phyloP scores from a whole-genome alignment of 768 basidiomycete genomes.

The Suillus lakei region DNA sequence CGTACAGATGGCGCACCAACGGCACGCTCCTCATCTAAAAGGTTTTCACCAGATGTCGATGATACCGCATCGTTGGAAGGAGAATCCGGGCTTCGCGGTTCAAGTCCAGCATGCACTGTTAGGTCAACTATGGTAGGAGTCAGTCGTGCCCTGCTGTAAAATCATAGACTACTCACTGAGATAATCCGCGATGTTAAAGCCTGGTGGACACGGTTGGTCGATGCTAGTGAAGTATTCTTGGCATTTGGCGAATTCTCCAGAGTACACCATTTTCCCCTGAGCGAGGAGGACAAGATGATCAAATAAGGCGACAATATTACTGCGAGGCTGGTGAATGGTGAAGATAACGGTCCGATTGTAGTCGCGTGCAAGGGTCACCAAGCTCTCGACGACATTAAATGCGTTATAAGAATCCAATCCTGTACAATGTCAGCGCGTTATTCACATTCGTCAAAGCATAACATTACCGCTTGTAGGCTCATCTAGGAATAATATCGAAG shows the following conservation, averaged over 20 bases:
- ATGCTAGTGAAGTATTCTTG: slow-evolving; percentile 78
- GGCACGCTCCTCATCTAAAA: slow-evolving; percentile 75
- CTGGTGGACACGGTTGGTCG: slow-evolving; percentile 85
- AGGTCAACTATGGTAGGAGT: slow-evolving; percentile 59
- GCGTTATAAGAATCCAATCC: slow-evolving; percentile 97
- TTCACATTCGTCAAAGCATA: neutral
- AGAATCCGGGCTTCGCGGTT: slow-evolving; percentile 32
- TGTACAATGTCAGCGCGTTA: slow-evolving; percentile 33
- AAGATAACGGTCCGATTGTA: slow-evolving; percentile 97
- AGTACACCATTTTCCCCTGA: slow-evolving; percentile 83
- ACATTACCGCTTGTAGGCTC: slow-evolving; percentile 89
- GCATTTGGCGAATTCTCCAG: slow-evolving; percentile 75
- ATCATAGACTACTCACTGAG: slow-evolving; percentile 65
- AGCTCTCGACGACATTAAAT: slow-evolving; percentile 88
- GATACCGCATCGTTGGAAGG: slow-evolving; percentile 53
- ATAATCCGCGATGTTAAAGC: slow-evolving; percentile 97
- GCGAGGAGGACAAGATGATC: slow-evolving; percentile 90
- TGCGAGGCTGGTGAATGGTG: slow-evolving; percentile 97
- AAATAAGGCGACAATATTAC: slow-evolving; percentile 95
- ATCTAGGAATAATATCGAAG: slow-evolving; percentile 94
- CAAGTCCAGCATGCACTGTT: slow-evolving; percentile 63
- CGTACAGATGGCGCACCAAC: slow-evolving; percentile 46
- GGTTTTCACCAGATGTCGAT: slow-evolving; percentile 45
- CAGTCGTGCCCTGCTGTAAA: neutral
- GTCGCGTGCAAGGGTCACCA: slow-evolving; percentile 82